Evolutionary conservation across 108 stramenopile species (phyloP).

Genomic region (Chaetoceros tenuissimus): DNA sequence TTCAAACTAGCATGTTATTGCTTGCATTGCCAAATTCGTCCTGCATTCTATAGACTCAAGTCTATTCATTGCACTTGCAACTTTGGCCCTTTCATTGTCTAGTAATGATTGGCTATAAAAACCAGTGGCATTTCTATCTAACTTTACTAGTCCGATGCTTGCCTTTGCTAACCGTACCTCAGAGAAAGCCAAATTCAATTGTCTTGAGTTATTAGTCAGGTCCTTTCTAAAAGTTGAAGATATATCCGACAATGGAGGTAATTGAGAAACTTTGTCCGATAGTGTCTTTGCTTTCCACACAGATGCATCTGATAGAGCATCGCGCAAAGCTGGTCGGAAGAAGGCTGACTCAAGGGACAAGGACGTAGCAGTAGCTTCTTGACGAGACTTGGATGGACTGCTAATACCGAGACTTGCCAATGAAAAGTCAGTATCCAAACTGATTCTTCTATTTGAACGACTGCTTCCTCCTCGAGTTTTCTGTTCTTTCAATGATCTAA

Average conservation of each 20-base stretch:
- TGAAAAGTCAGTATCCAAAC: conserved; percentile 15
- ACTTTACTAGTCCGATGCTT: not conserved
- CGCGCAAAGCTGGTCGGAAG: conserved; percentile 63
- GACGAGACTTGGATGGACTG: conserved; percentile 8
- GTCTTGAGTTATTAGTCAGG: not conserved
- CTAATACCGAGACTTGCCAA: conserved; percentile 1
- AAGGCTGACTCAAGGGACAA: conserved; percentile 53
- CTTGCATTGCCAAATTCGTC: no score
- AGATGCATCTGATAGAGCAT: conserved; percentile 55
- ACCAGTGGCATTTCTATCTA: no score
- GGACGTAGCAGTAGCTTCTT: conserved; percentile 14
- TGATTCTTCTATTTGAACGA: conserved; percentile 22
- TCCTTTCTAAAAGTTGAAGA: not conserved
- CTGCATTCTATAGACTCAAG: no score
- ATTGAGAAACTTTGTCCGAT: not conserved
- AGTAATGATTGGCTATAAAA: no score
- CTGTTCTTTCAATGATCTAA: conserved; percentile 49
- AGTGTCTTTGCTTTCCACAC: conserved; percentile 61
- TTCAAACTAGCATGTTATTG: no score
- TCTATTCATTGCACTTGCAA: no score
- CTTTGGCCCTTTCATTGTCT: no score
- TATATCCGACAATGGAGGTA: not conserved
- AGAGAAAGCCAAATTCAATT: not conserved
- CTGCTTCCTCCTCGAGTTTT: conserved; percentile 39
- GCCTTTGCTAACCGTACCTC: not conserved